Evolutionary conservation across 768 basidiomycete genomes (phyloP).

Genomic region (Daedaleopsis nitida): DNA sequence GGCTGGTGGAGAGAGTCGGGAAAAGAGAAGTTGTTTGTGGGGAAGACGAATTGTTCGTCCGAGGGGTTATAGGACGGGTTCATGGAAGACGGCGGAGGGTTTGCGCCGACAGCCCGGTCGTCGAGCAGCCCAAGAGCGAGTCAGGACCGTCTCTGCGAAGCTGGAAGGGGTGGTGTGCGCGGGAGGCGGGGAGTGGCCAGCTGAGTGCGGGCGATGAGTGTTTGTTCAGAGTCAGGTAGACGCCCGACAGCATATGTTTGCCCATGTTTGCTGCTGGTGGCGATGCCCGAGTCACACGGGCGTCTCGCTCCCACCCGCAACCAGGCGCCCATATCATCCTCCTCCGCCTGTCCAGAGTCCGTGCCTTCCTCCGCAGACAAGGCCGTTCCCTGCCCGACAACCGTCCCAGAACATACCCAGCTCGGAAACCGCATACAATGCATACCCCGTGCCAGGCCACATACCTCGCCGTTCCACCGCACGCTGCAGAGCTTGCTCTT

Average conservation of each 20-base stretch:
- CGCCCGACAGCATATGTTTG: conserved; percentile 17
- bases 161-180: no score
- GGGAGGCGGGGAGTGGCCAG: no score
- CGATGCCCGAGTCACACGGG: conserved; percentile 10
- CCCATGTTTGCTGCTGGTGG: conserved; percentile 10
- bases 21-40: conserved; percentile 1
- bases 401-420: neutral
- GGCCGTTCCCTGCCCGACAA: neutral
- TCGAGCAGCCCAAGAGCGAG: no score
- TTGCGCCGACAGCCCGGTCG: no score
- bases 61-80: conserved; percentile 14
- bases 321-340: conserved; percentile 6
- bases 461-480: no score
- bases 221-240: conserved; percentile 9
- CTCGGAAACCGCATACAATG: neutral
- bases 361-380: neutral
- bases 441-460: no score
- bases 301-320: neutral
- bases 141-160: no score
- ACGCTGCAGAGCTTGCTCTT: no score
- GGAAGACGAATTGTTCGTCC: conserved; percentile 14
- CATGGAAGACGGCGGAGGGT: no score
- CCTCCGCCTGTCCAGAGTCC: conserved; percentile 1
- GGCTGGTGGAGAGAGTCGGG: neutral
- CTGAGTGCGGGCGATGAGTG: no score